These are phyloP conservation scores for Myxozyma kluyveri DNA, from an alignment of 805 yeast species.

Conservation along the genomic window DNA sequence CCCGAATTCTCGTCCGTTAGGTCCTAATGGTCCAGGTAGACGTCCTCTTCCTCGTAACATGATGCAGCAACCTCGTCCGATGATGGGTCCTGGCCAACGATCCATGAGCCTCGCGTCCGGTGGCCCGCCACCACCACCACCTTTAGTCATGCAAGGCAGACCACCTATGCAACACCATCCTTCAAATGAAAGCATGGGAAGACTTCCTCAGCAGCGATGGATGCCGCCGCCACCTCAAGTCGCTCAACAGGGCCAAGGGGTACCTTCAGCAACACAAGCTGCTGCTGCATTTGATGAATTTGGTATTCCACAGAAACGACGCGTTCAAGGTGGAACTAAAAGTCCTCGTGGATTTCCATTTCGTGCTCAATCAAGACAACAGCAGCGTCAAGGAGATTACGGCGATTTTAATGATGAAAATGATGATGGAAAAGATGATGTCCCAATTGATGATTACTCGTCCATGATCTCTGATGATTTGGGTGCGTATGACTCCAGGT, in stretches of 20 bases:
- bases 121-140: not conserved
- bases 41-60: not conserved
- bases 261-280: not conserved
- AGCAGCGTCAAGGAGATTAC: constrained; percentile 1
- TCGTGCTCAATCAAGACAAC: constrained; percentile 1
- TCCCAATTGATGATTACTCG: constrained; percentile 16
- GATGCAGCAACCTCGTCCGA: not conserved
- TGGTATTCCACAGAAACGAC: not conserved
- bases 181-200: not conserved
- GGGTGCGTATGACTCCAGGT: constrained; percentile 22
- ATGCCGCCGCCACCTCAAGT: constrained; percentile 2
- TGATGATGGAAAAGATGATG: constrained; percentile 9
- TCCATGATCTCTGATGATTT: constrained; percentile 21
- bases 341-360: not conserved
- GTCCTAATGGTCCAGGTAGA: not conserved
- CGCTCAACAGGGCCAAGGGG: not conserved
- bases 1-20: not conserved
- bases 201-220: constrained; percentile 3
- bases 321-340: not conserved
- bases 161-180: not conserved
- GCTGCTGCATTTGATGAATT: not conserved
- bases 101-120: not conserved
- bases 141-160: not conserved
- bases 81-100: not conserved
- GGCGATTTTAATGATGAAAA: constrained; percentile 5